phyloP scores from a whole-genome alignment of 768 basidiomycete species.

The Coprinopsis strossmayeri region DNA sequence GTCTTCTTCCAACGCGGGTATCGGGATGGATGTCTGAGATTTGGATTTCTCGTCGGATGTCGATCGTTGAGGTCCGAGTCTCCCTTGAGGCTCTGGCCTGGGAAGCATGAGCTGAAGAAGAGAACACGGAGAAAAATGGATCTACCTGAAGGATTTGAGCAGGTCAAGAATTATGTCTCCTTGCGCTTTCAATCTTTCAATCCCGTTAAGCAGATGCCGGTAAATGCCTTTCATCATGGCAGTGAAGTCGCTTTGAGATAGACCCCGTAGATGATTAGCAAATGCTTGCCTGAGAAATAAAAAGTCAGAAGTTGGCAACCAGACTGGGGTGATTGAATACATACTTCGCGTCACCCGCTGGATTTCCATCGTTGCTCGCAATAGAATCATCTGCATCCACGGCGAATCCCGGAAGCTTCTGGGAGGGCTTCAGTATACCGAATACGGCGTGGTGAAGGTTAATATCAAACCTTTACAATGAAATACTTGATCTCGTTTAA shows the following conservation, averaged over 20 bases:
- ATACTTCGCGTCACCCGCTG: slow-evolving; percentile 12
- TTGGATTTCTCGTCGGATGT: neutral
- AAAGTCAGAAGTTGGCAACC: neutral
- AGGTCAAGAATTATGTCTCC: slow-evolving; percentile 50
- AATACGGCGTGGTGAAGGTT: neutral
- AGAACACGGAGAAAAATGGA: too few species aligned
- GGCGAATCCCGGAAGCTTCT: slow-evolving; percentile 60
- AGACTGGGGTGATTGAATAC: neutral
- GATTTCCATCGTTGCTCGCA: slow-evolving; percentile 15
- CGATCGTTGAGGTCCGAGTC: slow-evolving; percentile 2
- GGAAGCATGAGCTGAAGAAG: too few species aligned
- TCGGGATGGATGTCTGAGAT: slow-evolving; percentile 16
- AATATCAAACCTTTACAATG: slow-evolving; percentile 49
- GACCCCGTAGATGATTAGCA: slow-evolving; percentile 51
- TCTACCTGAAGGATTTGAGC: slow-evolving; percentile 38
- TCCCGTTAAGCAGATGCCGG: slow-evolving; percentile 49
- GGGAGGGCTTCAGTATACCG: slow-evolving; percentile 4
- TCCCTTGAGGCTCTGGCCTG: neutral
- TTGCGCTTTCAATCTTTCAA: slow-evolving; percentile 65
- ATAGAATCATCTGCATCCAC: slow-evolving; percentile 40
- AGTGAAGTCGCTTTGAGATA: slow-evolving; percentile 67
- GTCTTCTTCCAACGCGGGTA: slow-evolving; percentile 53
- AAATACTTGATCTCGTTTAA: slow-evolving; percentile 52
- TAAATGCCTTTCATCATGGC: slow-evolving; percentile 57
- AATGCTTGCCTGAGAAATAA: slow-evolving; percentile 40